phyloP scores from a whole-genome alignment of 768 basidiomycete genomes.

The Nidularia pulvinata region DNA sequence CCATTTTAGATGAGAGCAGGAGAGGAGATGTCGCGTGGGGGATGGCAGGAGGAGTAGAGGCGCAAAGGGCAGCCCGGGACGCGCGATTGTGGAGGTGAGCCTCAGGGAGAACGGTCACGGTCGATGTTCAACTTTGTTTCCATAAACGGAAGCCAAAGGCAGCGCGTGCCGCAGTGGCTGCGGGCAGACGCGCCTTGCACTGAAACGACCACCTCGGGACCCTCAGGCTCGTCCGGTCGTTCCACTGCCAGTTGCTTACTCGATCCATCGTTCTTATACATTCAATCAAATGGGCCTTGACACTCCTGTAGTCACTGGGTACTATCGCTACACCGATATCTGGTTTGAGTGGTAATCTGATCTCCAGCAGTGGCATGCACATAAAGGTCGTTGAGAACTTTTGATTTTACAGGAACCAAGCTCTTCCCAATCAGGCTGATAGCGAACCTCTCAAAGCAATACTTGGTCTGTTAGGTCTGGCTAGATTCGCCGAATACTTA shows the following conservation, averaged over 20 bases:
- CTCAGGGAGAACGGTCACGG: background rate
- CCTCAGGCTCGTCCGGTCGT: background rate
- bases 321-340: conserved; percentile 85
- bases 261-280: background rate
- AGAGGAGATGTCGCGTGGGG: conserved; percentile 1
- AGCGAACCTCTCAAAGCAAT: conserved; percentile 65
- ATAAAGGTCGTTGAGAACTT: background rate
- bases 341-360: conserved; percentile 73
- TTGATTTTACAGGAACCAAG: conserved; percentile 44
- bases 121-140: conserved; percentile 21
- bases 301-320: conserved; percentile 58
- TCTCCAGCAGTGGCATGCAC: background rate
- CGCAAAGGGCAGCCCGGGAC: conserved; percentile 2
- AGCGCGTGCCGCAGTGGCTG: background rate
- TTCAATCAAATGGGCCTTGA: conserved; percentile 17
- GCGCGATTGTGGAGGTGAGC: background rate
- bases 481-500: background rate
- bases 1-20: conserved; percentile 40
- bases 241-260: background rate
- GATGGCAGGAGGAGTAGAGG: conserved; percentile 2
- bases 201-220: background rate
- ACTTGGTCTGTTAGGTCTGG: conserved; percentile 32
- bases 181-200: background rate
- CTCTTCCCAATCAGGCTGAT: conserved; percentile 59
- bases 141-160: conserved; percentile 17